phyloP scores from a whole-genome alignment of 257 asterid genomes.

The Primulina huaijiensis region DNA sequence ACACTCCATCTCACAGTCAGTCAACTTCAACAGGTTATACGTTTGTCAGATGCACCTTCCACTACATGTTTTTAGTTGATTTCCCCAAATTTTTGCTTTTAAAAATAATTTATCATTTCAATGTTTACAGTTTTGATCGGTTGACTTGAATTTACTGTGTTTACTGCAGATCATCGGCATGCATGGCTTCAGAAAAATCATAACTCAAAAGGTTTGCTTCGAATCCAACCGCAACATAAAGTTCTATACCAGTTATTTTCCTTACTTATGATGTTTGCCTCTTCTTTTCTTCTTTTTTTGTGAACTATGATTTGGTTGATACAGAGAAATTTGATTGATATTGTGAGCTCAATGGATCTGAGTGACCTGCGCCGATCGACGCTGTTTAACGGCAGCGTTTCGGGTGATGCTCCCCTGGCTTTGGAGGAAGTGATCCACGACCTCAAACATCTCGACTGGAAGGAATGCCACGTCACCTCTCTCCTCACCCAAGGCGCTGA shows the following conservation, averaged over 20 bases:
- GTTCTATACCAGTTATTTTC: neutral
- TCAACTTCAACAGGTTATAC: slow-evolving; percentile 29
- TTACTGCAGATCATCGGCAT: slow-evolving; percentile 32
- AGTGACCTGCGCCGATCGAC: slow-evolving; percentile 61
- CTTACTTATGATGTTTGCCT: neutral
- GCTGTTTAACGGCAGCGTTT: slow-evolving; percentile 35
- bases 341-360: slow-evolving; percentile 44
- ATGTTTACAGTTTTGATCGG: slow-evolving; percentile 10
- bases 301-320: neutral
- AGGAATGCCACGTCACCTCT: slow-evolving; percentile 69
- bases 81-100: neutral
- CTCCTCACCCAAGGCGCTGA: slow-evolving; percentile 38
- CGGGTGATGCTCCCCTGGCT: slow-evolving; percentile 38
- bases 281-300: neutral
- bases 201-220: slow-evolving; percentile 25
- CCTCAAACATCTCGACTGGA: slow-evolving; percentile 59
- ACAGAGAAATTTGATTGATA: slow-evolving; percentile 41
- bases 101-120: neutral
- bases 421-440: slow-evolving; percentile 46
- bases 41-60: neutral
- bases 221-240: neutral
- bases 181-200: slow-evolving; percentile 35
- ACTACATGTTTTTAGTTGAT: neutral
- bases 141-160: neutral
- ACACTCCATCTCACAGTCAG: slow-evolving; percentile 22